A percentile compares a stretch with the other conserved stretches of the same genome.
Evolutionary conservation across 2,329 filamentous ascomycete genomes (phyloP).

Genomic region (Camillea tinctor): DNA sequence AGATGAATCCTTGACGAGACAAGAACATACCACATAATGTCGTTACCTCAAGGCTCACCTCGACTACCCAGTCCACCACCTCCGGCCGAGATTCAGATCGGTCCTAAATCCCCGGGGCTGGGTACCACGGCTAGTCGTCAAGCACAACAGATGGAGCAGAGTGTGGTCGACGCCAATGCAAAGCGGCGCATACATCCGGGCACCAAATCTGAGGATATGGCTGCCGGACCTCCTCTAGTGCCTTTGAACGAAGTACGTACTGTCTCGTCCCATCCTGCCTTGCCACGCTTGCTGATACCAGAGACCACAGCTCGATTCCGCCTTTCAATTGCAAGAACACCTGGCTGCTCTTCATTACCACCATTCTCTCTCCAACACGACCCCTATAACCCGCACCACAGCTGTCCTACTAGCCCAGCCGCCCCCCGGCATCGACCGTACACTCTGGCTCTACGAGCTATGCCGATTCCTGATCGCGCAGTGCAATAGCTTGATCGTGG

Average conservation of each 20-base stretch:
- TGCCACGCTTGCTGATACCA: constrained; percentile 5
- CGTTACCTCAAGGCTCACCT: constrained; percentile 73
- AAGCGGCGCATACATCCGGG: constrained; percentile 86
- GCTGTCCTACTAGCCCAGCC: constrained; percentile 76
- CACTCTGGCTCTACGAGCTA: constrained; percentile 96
- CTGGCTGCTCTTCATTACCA: constrained; percentile 87
- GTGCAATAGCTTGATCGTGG: constrained; percentile 88
- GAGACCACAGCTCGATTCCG: constrained; percentile 77
- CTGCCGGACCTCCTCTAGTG: constrained; percentile 83
- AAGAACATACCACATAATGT: no score
- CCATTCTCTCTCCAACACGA: constrained; percentile 66
- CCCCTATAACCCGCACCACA: constrained; percentile 72
- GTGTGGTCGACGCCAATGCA: constrained; percentile 68
- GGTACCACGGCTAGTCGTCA: constrained; percentile 48
- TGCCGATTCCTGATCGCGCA: constrained; percentile 94
- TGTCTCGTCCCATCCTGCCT: neutral
- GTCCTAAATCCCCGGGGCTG: constrained; percentile 66
- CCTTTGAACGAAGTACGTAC: constrained; percentile 75
- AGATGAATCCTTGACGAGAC: constrained; percentile 20
- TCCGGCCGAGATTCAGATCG: constrained; percentile 90
- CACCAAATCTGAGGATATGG: constrained; percentile 90
- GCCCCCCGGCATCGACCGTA: constrained; percentile 77
- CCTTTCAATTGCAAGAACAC: constrained; percentile 96
- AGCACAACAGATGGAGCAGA: constrained; percentile 62
- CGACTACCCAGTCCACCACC: constrained; percentile 93